Percentiles rank a stretch among this genome's conserved stretches.
Conservation (phyloP, 2,329 filamentous ascomycete genomes). For the Cytospora schulzeri region DNA sequence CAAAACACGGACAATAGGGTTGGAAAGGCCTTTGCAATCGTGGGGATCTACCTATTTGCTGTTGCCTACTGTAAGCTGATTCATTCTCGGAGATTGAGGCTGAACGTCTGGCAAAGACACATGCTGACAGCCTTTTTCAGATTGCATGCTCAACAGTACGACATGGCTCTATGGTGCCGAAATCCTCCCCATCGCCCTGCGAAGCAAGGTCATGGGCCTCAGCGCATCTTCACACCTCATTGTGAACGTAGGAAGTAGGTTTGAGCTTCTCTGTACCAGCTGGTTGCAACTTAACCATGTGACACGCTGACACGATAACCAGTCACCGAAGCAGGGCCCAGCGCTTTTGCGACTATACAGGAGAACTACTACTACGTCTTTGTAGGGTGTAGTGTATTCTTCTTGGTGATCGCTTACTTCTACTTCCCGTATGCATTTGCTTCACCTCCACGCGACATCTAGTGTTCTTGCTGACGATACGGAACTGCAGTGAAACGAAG, state of each 20-base stretch:
- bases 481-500: constrained; percentile 42
- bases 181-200: constrained; percentile 53
- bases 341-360: constrained; percentile 56
- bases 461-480: neutral
- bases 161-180: constrained; percentile 60
- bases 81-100: neutral
- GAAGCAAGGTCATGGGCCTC: constrained; percentile 58
- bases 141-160: constrained; percentile 55
- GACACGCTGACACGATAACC: constrained; percentile 32
- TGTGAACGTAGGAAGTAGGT: constrained; percentile 49
- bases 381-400: constrained; percentile 54
- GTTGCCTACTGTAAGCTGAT: constrained; percentile 51
- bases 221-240: constrained; percentile 56
- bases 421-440: constrained; percentile 47
- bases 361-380: constrained; percentile 66
- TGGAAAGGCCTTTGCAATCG: constrained; percentile 61
- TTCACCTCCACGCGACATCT: too few relatives aligned
- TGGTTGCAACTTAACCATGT: neutral
- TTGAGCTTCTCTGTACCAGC: neutral
- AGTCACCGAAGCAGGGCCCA: constrained; percentile 57
- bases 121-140: constrained; percentile 32
- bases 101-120: neutral
- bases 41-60: constrained; percentile 62
- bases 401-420: constrained; percentile 53
- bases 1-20: constrained; percentile 56